Percentiles rank a stretch among this genome's conserved stretches.
These are phyloP conservation scores for Eruca vesicaria DNA, from an alignment of 441 rosid species.

Conservation along the genomic window DNA sequence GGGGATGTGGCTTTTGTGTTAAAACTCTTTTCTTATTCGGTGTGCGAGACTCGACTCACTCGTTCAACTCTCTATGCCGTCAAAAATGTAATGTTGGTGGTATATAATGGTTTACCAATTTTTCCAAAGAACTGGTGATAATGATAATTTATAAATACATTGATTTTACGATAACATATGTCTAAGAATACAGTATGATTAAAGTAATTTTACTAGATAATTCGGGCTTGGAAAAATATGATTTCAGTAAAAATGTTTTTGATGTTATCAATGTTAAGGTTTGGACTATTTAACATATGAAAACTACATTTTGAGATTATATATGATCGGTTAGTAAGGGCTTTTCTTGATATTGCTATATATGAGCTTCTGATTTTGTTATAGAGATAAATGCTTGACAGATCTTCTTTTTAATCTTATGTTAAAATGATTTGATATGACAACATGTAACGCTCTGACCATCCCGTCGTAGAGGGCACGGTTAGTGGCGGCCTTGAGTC, in stretches of 20 bases:
- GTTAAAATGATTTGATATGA: not conserved
- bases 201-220: not conserved
- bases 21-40: not conserved
- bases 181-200: not conserved
- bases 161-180: not conserved
- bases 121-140: not conserved
- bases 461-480: not conserved
- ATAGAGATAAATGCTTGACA: not conserved
- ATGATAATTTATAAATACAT: not conserved
- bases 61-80: not conserved
- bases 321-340: not conserved
- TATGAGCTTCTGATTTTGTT: not conserved
- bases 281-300: not conserved
- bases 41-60: not conserved
- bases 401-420: not conserved
- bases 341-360: not conserved
- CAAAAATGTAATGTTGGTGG: not conserved
- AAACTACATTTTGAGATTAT: not conserved
- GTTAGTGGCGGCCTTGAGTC: not conserved
- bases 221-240: not conserved
- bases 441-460: not conserved
- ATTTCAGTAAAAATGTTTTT: not conserved
- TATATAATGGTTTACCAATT: not conserved
- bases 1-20: slow-evolving; percentile 14
- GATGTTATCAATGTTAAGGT: not conserved